Evolutionary conservation across 2,329 filamentous ascomycete genomes (phyloP), one percentile per base, ranked within the genome.

Genomic region (Colletotrichum sojae): DNA sequence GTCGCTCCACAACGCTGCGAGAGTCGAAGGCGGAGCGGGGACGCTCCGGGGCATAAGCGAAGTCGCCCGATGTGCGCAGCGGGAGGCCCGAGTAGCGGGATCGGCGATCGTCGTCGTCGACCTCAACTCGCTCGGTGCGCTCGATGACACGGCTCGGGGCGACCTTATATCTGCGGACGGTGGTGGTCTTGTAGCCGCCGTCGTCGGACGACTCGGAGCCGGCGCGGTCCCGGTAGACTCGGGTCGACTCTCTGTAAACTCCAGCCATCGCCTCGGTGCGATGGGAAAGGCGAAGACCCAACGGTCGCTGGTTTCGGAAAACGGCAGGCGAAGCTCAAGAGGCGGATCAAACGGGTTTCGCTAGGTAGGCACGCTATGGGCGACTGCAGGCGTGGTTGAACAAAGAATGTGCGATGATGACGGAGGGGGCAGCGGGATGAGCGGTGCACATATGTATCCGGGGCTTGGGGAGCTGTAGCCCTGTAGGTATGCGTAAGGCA

Each of bases 151-250:
- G 80, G 60, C 75, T 78, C 12, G 82, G 80, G 9, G 78, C 76
- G 31, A 87, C 84, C 75, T 87, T 87, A 80, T 88, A 88, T 63
- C 85, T 83, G 70, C 83, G 84, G 62, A 87, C 81, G n/a, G 83
- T 86, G 5, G 84, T 83, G 68, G 78, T 80, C 73, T 79, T 80
- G 77, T 83, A 83, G 49, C 78, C 77, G 57, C 86, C 84, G 63
- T 86, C 85, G 70, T 84, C 83, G 15, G 78, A 81, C 31, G 78
- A 75, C 12, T 15, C 13, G 52, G 75, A 76, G 61, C 75, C 73
- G 70, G 78, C 75, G 53, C 75, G 76, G 68, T 79, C 76, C 54
- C 75, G 76, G 70, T 79, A 79, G 67, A 71, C 71, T 48, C 78
- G 78, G 73, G 77, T 64, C 27, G 71, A 71, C 71, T 80, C 78